Conservation (phyloP, 2,329 filamentous ascomycete species). For the Alternaria incomplexa region DNA sequence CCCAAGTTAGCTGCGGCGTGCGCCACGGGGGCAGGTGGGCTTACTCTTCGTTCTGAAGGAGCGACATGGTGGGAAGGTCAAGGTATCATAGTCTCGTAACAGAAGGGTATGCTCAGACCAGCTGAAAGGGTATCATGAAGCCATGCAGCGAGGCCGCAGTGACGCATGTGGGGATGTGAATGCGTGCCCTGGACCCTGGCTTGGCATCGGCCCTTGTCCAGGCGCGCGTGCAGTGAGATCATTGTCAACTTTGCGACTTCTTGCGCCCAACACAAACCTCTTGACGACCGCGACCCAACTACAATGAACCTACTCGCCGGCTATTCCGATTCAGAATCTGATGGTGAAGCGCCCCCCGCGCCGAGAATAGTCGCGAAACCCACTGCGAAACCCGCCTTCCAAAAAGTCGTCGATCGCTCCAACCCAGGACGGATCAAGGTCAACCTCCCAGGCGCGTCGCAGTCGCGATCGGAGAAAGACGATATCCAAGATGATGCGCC, state of each 20-base stretch:
- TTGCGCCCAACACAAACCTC: not conserved
- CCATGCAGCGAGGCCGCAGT: constrained; percentile 8
- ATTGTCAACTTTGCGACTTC: constrained; percentile 13
- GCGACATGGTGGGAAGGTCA: constrained; percentile 45
- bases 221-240: constrained; percentile 19
- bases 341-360: constrained; percentile 58
- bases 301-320: constrained; percentile 75
- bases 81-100: constrained; percentile 23
- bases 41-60: constrained; percentile 55
- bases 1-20: constrained; percentile 24
- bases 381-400: constrained; percentile 66
- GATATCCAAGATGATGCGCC: constrained; percentile 51
- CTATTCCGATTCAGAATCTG: constrained; percentile 81
- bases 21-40: constrained; percentile 14
- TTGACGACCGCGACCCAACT: constrained; percentile 2
- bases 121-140: constrained; percentile 34
- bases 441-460: constrained; percentile 68
- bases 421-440: constrained; percentile 86
- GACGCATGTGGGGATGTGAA: constrained; percentile 12
- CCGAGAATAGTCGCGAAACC: constrained; percentile 50
- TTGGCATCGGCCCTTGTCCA: constrained; percentile 25
- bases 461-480: constrained; percentile 46
- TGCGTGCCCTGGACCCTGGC: constrained; percentile 23
- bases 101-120: constrained; percentile 35
- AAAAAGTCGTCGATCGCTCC: constrained; percentile 80